phyloP scores from a whole-genome alignment of 306 rosid species.

The Lathyrus oleraceus region DNA sequence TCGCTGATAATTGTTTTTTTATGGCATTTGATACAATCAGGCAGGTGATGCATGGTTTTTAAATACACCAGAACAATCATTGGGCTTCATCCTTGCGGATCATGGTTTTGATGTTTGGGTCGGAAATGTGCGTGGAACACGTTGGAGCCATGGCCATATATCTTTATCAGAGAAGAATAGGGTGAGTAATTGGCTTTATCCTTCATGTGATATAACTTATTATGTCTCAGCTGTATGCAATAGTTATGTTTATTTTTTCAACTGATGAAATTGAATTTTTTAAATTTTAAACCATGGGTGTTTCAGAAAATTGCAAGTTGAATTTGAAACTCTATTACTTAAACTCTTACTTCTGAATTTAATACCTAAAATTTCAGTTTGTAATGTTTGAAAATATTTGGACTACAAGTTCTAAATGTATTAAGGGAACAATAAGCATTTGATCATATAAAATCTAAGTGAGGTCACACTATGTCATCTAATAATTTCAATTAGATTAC shows the following conservation, averaged over 20 bases:
- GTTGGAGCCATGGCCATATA: slow-evolving; percentile 81
- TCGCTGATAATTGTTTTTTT: slow-evolving; percentile 30
- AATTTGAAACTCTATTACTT: neutral
- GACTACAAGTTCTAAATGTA: neutral
- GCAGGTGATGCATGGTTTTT: slow-evolving; percentile 96
- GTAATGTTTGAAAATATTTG: slow-evolving; percentile 1
- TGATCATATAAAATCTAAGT: neutral
- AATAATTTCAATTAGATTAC: neutral
- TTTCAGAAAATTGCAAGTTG: slow-evolving; percentile 14
- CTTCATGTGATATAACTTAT: slow-evolving; percentile 10
- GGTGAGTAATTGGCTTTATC: slow-evolving; percentile 42
- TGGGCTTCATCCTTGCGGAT: slow-evolving; percentile 95
- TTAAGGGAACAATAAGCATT: neutral
- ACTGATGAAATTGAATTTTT: slow-evolving; percentile 4
- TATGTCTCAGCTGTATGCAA: neutral
- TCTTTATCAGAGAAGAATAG: slow-evolving; percentile 58
- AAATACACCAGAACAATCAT: slow-evolving; percentile 68
- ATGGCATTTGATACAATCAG: slow-evolving; percentile 49
- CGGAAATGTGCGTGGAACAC: slow-evolving; percentile 93
- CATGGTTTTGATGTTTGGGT: slow-evolving; percentile 95
- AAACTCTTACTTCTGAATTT: neutral
- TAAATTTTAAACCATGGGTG: neutral
- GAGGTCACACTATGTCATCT: slow-evolving; percentile 2
- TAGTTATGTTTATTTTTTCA: neutral
- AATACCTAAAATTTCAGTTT: neutral